These are phyloP conservation scores for Microthyrium microscopicum DNA, from an alignment of 2,329 filamentous ascomycete genomes.

Conservation along the genomic window DNA sequence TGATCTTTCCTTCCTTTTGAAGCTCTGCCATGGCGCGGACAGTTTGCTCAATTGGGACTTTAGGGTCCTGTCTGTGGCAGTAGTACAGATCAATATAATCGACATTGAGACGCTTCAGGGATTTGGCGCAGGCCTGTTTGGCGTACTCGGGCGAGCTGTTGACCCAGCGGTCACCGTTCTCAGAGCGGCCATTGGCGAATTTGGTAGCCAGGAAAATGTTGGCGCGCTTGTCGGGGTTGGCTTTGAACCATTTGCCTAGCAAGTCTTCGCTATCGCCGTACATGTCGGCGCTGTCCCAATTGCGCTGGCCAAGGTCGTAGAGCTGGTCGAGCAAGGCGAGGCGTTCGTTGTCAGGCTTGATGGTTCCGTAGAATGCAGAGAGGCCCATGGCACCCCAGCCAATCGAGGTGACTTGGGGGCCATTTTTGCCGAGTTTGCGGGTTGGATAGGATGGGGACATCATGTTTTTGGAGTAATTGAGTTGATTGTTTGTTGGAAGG, in stretches of 20 bases:
- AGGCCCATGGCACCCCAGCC: constrained; percentile 40
- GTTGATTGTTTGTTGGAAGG: too few species aligned
- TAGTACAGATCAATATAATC: constrained; percentile 26
- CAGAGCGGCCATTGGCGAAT: constrained; percentile 5
- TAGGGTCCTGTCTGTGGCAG: constrained; percentile 25
- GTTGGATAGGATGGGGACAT: constrained; percentile 20
- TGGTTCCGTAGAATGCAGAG: constrained; percentile 27
- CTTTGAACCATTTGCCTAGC: constrained; percentile 6
- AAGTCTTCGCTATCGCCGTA: constrained; percentile 18
- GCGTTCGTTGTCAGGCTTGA: constrained; percentile 32
- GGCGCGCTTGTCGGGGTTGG: constrained; percentile 6
- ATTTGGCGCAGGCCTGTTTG: constrained; percentile 7
- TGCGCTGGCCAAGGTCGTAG: constrained; percentile 32
- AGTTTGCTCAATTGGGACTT: constrained; percentile 31
- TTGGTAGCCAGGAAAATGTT: constrained; percentile 7
- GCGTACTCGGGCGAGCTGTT: constrained; percentile 16
- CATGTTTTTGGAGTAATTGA: neutral
- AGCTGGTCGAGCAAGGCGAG: constrained; percentile 34
- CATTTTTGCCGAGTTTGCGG: constrained; percentile 34
- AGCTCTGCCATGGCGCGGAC: constrained; percentile 31
- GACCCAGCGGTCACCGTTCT: constrained; percentile 18
- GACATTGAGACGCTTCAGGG: constrained; percentile 6
- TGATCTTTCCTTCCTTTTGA: constrained; percentile 38
- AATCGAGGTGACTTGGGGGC: constrained; percentile 32
- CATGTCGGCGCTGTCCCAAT: constrained; percentile 31